A percentile compares a stretch with the other conserved stretches of the same genome.
Conservation (phyloP, 352 stramenopile species). For the Phytophthora macrochlamydospora region DNA sequence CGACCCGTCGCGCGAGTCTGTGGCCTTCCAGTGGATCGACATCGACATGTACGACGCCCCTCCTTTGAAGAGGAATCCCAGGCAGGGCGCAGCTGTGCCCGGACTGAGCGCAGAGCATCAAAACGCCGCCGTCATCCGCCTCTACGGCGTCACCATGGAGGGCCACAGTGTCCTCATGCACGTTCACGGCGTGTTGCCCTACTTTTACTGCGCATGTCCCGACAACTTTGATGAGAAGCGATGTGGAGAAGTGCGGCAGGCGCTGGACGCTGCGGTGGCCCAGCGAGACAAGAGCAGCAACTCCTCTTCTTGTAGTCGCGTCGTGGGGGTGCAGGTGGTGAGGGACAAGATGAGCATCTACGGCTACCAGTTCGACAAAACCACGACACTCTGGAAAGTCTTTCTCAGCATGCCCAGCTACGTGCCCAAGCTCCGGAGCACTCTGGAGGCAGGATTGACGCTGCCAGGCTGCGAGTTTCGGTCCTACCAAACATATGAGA, state of each 20-base stretch:
- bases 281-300: conserved; percentile 60
- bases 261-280: conserved; percentile 58
- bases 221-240: conserved; percentile 67
- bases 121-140: conserved; percentile 92
- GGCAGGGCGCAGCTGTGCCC: conserved; percentile 61
- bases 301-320: conserved; percentile 36
- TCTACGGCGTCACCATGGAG: conserved; percentile 96
- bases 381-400: conserved; percentile 88
- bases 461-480: conserved; percentile 70
- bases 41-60: conserved; percentile 97
- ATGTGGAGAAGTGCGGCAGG: conserved; percentile 72
- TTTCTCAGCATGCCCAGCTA: conserved; percentile 95
- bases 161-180: conserved; percentile 97
- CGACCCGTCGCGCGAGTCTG: conserved; percentile 38
- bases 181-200: conserved; percentile 98
- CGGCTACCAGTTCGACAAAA: conserved; percentile 83
- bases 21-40: conserved; percentile 97
- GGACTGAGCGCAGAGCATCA: conserved; percentile 90
- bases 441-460: conserved; percentile 89
- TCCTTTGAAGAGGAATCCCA: conserved; percentile 90
- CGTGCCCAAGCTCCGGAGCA: conserved; percentile 92
- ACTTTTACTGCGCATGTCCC: conserved; percentile 95
- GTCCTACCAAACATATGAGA: conserved; percentile 96
- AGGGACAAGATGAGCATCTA: conserved; percentile 87
- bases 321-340: conserved; percentile 79